These are phyloP conservation scores for Leishmania turanica DNA, from an alignment of 208 protist genomes.

Conservation along the genomic window DNA sequence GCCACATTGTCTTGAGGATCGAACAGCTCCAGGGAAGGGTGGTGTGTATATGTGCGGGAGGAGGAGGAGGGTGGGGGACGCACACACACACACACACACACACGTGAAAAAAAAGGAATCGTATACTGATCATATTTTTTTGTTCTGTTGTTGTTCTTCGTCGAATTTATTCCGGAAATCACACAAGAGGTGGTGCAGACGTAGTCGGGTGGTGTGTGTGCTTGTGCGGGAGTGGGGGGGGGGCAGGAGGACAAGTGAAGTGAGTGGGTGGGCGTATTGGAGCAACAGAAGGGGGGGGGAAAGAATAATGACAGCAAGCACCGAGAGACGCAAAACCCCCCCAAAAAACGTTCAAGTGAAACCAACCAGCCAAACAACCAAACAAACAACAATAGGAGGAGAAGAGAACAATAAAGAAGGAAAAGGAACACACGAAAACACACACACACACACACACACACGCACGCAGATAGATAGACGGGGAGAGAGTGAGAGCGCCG, in stretches of 20 bases:
- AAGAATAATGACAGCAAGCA: background rate
- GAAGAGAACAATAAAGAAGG: background rate
- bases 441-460: background rate
- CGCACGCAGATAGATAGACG: background rate
- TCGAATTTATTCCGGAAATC: slow-evolving; percentile 1
- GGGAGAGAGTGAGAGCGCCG: background rate
- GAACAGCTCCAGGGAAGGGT: background rate
- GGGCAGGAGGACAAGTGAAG: background rate
- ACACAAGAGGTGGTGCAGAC: background rate
- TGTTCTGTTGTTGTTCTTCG: background rate
- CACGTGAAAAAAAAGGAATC: background rate
- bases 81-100: background rate
- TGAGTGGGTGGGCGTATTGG: slow-evolving; percentile 2
- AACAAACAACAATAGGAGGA: background rate
- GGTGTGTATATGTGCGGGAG: too few species aligned
- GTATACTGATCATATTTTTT: slow-evolving; percentile 9
- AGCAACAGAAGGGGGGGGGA: background rate
- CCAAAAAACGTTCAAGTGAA: background rate
- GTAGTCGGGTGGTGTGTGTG: background rate
- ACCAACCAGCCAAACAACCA: too few species aligned
- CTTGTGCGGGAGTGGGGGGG: too few species aligned
- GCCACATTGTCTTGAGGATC: background rate
- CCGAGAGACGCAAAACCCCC: background rate
- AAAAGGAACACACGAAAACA: slow-evolving; percentile 1
- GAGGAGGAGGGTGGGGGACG: background rate